Conservation (phyloP, 208 protist genomes). For the Entamoeba invadens region DNA sequence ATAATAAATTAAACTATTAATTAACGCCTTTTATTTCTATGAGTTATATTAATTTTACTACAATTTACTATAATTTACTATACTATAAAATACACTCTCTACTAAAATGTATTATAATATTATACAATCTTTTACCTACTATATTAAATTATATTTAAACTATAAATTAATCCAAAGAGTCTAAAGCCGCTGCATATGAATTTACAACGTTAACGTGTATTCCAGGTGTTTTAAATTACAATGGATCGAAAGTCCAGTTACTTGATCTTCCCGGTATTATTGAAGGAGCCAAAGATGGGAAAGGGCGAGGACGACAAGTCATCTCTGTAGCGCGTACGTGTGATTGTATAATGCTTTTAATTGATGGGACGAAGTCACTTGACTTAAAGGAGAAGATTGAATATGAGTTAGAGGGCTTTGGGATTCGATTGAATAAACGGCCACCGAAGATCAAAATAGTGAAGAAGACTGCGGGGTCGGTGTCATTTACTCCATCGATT, state of each 20-base stretch:
- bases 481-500: background rate
- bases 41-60: too few species aligned
- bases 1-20: too few species aligned
- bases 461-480: constrained; percentile 20
- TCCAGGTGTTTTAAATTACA: constrained; percentile 45
- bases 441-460: constrained; percentile 23
- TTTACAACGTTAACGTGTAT: constrained; percentile 97
- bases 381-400: constrained; percentile 30
- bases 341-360: constrained; percentile 29
- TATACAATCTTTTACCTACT: too few species aligned
- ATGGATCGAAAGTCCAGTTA: constrained; percentile 32
- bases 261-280: constrained; percentile 38
- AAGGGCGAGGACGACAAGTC: constrained; percentile 34
- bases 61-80: too few species aligned
- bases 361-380: constrained; percentile 23
- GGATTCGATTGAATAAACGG: constrained; percentile 32
- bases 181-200: constrained; percentile 78
- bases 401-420: constrained; percentile 30
- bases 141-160: too few species aligned
- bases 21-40: too few species aligned
- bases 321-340: constrained; percentile 33
- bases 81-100: too few species aligned
- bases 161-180: too few species aligned
- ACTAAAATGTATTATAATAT: too few species aligned
- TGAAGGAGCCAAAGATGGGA: constrained; percentile 26